Evolutionary conservation across 2,329 filamentous ascomycete genomes (phyloP), one percentile per base, ranked within the genome.

Genomic region (Aphanoascus verrucosus): DNA sequence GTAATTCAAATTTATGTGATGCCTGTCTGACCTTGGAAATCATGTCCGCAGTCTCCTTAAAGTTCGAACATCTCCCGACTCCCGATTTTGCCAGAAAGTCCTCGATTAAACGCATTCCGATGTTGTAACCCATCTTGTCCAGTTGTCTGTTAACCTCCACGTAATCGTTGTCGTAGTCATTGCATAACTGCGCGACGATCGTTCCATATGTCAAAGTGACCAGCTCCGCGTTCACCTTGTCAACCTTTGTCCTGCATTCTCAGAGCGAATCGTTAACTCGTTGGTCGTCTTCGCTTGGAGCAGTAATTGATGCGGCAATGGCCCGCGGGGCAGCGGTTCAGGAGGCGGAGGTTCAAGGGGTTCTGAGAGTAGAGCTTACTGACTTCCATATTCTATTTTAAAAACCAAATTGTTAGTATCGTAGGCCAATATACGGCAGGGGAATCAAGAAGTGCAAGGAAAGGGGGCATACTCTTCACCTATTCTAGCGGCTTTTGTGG

Each of bases 41-140:
- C 82, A 94, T 91, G 69, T 98, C 93, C 40, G 93, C 91, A 5
- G 93, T 97, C 69, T 98, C 93, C 55, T 87, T 81, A 66, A 98
- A 96, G 73, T 93, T 97, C 62, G 82, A 78, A 71, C 93, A 98
- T 59, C 89, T 80, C 62, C 88, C 87, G 1, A 86, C 88, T 62
- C 88, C 91, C 4, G 89, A 93, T 70, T 96, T 97, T 63, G 93
- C 93, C 15, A 98, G 82, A 65, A 96, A 98, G 72, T 98, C 93
- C 64, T 98, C 93, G 62, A 98, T 96, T 60, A 98, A 74, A 37
- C 93, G 86, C 65, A 97, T 77, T 28, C 93, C 93, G 59, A 98
- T 98, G 65, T 97, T 97, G 74, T 97, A 96, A 53, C 93, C 93
- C 93, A 98, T 98, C 73, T 91, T 94, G 67, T 98, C 93, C 43